Conservation (phyloP, 768 basidiomycete genomes). For the Rubroboletus satanas region DNA sequence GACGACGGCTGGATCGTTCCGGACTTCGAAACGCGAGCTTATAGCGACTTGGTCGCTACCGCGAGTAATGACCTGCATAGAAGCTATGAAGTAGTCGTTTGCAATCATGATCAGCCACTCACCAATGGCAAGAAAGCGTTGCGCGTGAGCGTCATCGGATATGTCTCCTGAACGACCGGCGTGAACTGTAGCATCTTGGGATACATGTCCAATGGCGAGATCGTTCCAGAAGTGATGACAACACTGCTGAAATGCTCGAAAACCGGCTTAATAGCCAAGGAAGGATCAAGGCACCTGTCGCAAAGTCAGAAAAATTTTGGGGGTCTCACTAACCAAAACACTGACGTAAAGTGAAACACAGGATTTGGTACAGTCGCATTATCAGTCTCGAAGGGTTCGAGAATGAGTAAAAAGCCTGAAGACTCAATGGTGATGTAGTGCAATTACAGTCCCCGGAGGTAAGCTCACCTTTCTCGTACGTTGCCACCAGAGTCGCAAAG, state of each 20-base stretch:
- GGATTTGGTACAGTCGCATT: conserved; percentile 98
- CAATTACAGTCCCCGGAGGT: neutral
- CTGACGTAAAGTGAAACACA: conserved; percentile 95
- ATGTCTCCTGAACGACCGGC: conserved; percentile 94
- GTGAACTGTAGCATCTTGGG: conserved; percentile 99
- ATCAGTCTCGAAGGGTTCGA: conserved; percentile 98
- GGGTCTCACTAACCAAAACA: conserved; percentile 6
- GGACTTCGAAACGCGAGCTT: conserved; percentile 96
- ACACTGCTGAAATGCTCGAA: conserved; percentile 98
- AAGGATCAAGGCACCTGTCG: conserved; percentile 90
- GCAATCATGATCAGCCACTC: conserved; percentile 21
- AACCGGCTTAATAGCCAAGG: conserved; percentile 94
- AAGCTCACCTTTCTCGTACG: conserved; percentile 87
- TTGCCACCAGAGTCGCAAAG: conserved; percentile 95
- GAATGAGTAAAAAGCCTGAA: conserved; percentile 88
- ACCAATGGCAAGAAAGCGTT: conserved; percentile 96
- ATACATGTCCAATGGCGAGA: conserved; percentile 99
- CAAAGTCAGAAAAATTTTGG: conserved; percentile 10
- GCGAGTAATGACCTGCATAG: conserved; percentile 83
- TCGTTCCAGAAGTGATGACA: conserved; percentile 97
- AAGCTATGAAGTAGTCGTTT: neutral
- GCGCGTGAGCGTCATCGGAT: conserved; percentile 95
- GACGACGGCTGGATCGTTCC: conserved; percentile 98
- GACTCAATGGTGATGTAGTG: neutral
- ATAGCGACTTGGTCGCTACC: conserved; percentile 99